These are phyloP conservation scores for Tetracladium maxilliforme DNA, from an alignment of 2,329 filamentous ascomycete genomes.

Conservation along the genomic window DNA sequence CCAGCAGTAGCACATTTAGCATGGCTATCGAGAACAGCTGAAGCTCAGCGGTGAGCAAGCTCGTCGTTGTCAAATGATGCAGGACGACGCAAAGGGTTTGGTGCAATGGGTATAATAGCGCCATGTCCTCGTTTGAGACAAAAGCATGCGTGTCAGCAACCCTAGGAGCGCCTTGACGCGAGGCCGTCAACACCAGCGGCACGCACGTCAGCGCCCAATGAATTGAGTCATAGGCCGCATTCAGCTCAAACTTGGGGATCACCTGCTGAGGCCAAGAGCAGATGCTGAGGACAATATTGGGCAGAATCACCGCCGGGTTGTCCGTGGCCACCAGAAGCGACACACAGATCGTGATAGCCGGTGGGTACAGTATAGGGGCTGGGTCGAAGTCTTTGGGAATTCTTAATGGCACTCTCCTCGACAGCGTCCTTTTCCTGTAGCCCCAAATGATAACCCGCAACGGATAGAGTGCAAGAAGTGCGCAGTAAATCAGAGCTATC, in stretches of 20 bases:
- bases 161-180: slow-evolving; percentile 1
- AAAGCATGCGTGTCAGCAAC: background rate
- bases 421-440: too few species aligned
- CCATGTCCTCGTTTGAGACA: slow-evolving; percentile 4
- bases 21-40: slow-evolving; percentile 74
- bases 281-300: slow-evolving; percentile 71
- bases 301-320: slow-evolving; percentile 47
- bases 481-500: too few species aligned
- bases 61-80: slow-evolving; percentile 74
- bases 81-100: slow-evolving; percentile 60
- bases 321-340: slow-evolving; percentile 57
- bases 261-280: slow-evolving; percentile 60
- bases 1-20: slow-evolving; percentile 67
- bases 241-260: slow-evolving; percentile 44
- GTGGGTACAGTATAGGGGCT: slow-evolving; percentile 79
- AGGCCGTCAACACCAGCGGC: slow-evolving; percentile 33
- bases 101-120: slow-evolving; percentile 70
- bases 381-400: too few species aligned
- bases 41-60: slow-evolving; percentile 72
- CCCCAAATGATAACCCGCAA: too few species aligned
- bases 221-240: slow-evolving; percentile 44
- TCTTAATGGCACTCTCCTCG: too few species aligned
- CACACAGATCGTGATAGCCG: slow-evolving; percentile 60
- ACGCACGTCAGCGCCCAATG: slow-evolving; percentile 69
- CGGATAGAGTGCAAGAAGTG: too few species aligned